Evolutionary conservation across 345 rosid species (phyloP).

Genomic region (Draba incana): DNA sequence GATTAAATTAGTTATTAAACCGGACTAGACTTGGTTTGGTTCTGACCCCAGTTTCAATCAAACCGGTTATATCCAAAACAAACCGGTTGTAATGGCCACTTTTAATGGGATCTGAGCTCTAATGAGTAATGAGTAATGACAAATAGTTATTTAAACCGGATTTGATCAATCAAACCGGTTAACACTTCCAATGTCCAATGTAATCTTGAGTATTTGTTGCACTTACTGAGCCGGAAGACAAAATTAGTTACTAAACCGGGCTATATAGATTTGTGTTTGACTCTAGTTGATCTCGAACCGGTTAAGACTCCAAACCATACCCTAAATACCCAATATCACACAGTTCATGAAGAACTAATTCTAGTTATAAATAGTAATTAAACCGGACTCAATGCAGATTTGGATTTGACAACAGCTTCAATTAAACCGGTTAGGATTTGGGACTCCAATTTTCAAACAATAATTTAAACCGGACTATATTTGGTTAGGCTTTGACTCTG

Average conservation of each 20-base stretch:
- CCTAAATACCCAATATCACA: background rate
- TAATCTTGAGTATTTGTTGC: too few relatives aligned
- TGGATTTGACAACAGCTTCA: background rate
- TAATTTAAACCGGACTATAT: too few relatives aligned
- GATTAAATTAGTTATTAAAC: conserved; percentile 7
- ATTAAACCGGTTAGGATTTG: too few relatives aligned
- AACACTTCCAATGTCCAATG: too few relatives aligned
- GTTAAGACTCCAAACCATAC: background rate
- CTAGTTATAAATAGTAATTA: too few relatives aligned
- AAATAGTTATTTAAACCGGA: background rate
- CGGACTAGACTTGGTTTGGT: background rate
- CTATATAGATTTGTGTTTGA: too few relatives aligned
- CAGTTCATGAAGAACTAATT: too few relatives aligned
- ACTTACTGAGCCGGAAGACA: too few relatives aligned
- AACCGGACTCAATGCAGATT: background rate
- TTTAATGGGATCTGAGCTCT: background rate
- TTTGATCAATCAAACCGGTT: conserved; percentile 5
- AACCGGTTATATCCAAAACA: conserved; percentile 6
- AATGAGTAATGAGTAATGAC: background rate
- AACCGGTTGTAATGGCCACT: background rate
- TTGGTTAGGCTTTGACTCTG: background rate
- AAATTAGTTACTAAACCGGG: too few relatives aligned
- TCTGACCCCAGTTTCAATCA: background rate
- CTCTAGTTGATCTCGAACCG: background rate
- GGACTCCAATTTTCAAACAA: too few relatives aligned